Evolutionary conservation across 257 asterid species (phyloP).

Genomic region (Fraxinus anomala): DNA sequence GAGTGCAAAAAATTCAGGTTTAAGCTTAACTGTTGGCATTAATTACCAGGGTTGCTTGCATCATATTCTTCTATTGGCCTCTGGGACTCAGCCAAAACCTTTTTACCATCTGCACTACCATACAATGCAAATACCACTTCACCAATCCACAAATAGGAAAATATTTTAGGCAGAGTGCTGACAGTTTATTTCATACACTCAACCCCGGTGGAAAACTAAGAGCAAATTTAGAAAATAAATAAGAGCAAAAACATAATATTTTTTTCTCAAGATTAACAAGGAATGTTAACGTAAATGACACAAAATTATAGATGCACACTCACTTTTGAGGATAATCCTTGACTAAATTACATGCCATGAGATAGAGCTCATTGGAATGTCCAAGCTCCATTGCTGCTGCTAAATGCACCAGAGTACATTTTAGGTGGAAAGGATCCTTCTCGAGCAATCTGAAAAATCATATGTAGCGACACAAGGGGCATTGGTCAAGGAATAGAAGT

Average conservation of each 20-base stretch:
- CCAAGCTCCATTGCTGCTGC: slow-evolving; percentile 99
- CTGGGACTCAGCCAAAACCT: background rate
- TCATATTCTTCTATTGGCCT: background rate
- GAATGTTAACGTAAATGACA: background rate
- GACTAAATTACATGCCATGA: slow-evolving; percentile 96
- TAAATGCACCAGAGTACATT: slow-evolving; percentile 89
- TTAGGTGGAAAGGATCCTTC: slow-evolving; percentile 97
- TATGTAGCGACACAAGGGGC: slow-evolving; percentile 26
- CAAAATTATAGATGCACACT: slow-evolving; percentile 35
- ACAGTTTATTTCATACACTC: background rate
- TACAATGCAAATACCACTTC: background rate
- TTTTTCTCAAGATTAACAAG: background rate
- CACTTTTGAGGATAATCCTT: slow-evolving; percentile 98
- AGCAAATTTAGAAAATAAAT: background rate
- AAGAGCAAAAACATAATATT: background rate
- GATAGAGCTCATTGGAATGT: slow-evolving; percentile 93
- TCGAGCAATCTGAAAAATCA: slow-evolving; percentile 81
- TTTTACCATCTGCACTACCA: background rate
- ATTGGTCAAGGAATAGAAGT: slow-evolving; percentile 13
- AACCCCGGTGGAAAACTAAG: background rate
- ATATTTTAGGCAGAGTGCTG: background rate
- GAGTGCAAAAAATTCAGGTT: background rate
- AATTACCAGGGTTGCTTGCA: background rate
- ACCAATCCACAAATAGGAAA: background rate
- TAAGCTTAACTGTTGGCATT: background rate